These are phyloP conservation scores for Fusarium virguliforme DNA, from an alignment of 2,329 filamentous ascomycete genomes.

Conservation along the genomic window DNA sequence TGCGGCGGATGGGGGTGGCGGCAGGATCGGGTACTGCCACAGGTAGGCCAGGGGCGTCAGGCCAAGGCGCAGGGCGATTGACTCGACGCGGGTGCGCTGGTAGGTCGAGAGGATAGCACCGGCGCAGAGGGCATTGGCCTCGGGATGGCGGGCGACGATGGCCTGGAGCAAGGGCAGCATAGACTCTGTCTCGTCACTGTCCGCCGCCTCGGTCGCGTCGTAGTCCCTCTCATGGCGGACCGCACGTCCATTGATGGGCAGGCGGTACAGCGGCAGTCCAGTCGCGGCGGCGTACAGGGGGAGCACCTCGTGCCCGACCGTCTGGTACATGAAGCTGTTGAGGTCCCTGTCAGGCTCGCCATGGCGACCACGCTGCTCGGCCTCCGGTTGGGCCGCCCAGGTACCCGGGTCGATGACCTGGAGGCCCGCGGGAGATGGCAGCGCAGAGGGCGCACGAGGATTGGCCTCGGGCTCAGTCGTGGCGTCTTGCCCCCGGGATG, in stretches of 20 bases:
- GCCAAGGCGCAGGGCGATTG: constrained; percentile 86
- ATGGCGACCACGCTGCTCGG: constrained; percentile 18
- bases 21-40: constrained; percentile 90
- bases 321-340: constrained; percentile 99
- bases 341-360: constrained; percentile 68
- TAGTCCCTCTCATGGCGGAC: constrained; percentile 83
- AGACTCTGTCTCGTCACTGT: constrained; percentile 89
- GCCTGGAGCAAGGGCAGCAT: constrained; percentile 81
- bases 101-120: constrained; percentile 96
- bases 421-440: constrained; percentile 40
- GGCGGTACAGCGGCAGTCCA: constrained; percentile 86
- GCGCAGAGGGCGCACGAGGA: constrained; percentile 18
- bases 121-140: constrained; percentile 88
- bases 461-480: constrained; percentile 27
- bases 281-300: constrained; percentile 87
- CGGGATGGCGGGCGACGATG: constrained; percentile 79
- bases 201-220: constrained; percentile 48
- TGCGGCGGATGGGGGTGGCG: constrained; percentile 65
- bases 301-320: constrained; percentile 89
- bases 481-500: constrained; percentile 35
- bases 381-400: constrained; percentile 36
- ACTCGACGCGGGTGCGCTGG: constrained; percentile 96
- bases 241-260: constrained; percentile 80
- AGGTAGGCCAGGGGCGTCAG: constrained; percentile 88
- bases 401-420: constrained; percentile 46